phyloP scores from a whole-genome alignment of 306 rosid genomes.

The Cucurbita ficifolia region DNA sequence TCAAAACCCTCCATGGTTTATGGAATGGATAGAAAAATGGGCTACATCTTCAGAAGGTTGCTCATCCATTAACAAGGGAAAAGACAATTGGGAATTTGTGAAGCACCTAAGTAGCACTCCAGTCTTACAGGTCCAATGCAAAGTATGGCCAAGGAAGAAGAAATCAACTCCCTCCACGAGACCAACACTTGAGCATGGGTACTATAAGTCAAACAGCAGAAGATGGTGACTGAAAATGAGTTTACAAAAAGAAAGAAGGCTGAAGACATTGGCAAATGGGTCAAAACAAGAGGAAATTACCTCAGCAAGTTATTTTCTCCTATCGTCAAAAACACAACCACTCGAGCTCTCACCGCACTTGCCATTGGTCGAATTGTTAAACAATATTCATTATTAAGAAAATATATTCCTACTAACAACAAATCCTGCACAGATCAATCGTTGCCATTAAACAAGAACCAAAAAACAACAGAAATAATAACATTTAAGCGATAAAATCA shows the following conservation, averaged over 20 bases:
- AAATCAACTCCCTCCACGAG: background rate
- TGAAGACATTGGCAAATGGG: background rate
- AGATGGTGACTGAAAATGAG: background rate
- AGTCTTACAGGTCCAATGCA: background rate
- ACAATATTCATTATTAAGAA: background rate
- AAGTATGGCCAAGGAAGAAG: background rate
- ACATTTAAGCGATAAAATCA: background rate
- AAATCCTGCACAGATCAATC: background rate
- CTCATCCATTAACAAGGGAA: background rate
- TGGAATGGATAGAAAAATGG: background rate
- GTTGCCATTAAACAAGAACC: background rate
- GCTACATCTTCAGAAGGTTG: background rate
- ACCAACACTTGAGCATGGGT: too few species aligned
- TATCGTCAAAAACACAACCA: background rate
- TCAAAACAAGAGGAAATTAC: background rate
- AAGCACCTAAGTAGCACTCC: background rate
- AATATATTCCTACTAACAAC: background rate
- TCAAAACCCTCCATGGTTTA: background rate
- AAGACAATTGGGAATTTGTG: background rate
- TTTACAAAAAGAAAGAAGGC: background rate
- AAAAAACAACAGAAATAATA: background rate
- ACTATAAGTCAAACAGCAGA: background rate
- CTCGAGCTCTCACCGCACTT: background rate
- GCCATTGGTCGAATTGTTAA: background rate
- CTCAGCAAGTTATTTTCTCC: background rate